Base-by-base conservation (phyloP, 2,329 filamentous ascomycete species). In the Clarireedia paspali region DNA sequence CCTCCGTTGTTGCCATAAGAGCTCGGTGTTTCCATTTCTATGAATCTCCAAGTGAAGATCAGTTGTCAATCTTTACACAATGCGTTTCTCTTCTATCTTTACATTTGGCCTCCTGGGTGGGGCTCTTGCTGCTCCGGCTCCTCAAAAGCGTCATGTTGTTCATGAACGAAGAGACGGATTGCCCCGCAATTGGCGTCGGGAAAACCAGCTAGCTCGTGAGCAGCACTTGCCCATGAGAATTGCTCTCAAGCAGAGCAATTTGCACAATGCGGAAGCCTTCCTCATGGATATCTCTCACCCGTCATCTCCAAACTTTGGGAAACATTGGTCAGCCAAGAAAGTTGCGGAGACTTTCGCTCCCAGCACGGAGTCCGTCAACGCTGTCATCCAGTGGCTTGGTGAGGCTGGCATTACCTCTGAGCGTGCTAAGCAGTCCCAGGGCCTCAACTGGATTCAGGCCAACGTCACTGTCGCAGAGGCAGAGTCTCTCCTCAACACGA, bases 401-500 rank as follows among this genome's bases (percentile, higher is more conserved):
- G 67, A 70, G 6, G 73, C 74, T 47, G 82, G 81, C 9, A 79
- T 84, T 42, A 62, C 70, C 10, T 65, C 67, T 2, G 70, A 72
- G 4, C 72, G 78, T 2, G 72, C 83, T 46, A 69, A 69, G 27
- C 72, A 80, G 44, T 79, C 80, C 1, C 57, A 64, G 36, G 58
- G 62, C 48, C 55, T 55, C 6, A 66, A 53, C 24, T 67, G 65
- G 65, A 42, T 67, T n/a, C 58, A 62, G 57, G 62, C 71, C 47
- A 66, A 73, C 55, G 64, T 67, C 12, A 68, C 64, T 26, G 63
- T 68, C n/a, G 56, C 60, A 12, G 69, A 72, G 54, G 74, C 76
- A 1, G 80, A 84, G 64, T 69, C 71, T 39, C 74, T 84, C 6
- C 73, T 84, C 40, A 67, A 77, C 51, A 79, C 77, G 3, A 70